Percentiles rank a stretch among this genome's conserved stretches.
phyloP scores from a whole-genome alignment of 2,329 filamentous ascomycete species.

The Knufia fluminis region DNA sequence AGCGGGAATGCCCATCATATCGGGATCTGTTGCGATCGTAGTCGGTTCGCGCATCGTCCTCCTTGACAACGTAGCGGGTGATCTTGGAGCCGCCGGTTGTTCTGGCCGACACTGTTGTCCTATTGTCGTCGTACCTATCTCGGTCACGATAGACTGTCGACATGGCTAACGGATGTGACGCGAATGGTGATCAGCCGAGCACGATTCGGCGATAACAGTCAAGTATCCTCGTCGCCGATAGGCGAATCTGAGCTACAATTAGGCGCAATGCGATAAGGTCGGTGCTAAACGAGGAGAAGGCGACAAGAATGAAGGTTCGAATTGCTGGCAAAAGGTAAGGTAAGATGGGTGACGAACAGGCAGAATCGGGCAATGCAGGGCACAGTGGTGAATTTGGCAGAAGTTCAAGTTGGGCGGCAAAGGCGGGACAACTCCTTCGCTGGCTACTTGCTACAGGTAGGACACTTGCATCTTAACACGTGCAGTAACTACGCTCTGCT shows the following conservation, averaged over 20 bases:
- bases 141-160: constrained; percentile 26
- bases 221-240: neutral
- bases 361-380: neutral
- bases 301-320: no score
- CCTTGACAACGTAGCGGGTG: constrained; percentile 47
- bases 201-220: neutral
- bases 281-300: no score
- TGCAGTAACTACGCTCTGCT: no score
- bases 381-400: neutral
- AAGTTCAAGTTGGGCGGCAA: no score
- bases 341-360: neutral
- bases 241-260: neutral
- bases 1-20: constrained; percentile 2
- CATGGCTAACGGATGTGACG: constrained; percentile 14
- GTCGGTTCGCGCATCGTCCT: constrained; percentile 34
- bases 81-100: constrained; percentile 44
- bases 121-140: constrained; percentile 34
- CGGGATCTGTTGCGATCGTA: constrained; percentile 4
- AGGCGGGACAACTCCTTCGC: no score
- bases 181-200: constrained; percentile 1
- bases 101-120: constrained; percentile 19
- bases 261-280: neutral
- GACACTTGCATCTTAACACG: no score
- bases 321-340: no score
- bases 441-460: no score